Percentiles rank a stretch among this genome's conserved stretches.
Conservation (phyloP, 2,329 filamentous ascomycete genomes). For the Raffaelea ambrosiae region DNA sequence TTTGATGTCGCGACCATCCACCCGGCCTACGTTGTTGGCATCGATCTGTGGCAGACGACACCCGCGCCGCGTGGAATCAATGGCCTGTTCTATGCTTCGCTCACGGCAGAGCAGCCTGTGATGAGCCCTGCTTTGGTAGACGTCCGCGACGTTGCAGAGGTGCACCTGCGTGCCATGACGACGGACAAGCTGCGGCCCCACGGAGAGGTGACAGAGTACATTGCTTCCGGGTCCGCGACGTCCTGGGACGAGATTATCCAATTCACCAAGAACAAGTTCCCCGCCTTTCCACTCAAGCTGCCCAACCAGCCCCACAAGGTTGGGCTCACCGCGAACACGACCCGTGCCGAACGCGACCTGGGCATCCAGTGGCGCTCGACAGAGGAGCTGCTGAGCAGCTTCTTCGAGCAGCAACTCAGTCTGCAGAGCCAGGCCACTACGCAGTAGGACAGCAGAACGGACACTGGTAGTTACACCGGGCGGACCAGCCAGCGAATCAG, state of each 20-base stretch:
- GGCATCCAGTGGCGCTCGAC: background rate
- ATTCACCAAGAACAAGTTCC: background rate
- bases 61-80: conserved; percentile 2
- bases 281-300: background rate
- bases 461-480: too few relatives aligned
- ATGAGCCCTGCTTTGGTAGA: background rate
- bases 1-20: conserved; percentile 8
- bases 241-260: background rate
- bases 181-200: background rate
- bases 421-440: background rate
- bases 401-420: background rate
- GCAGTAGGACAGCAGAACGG: too few relatives aligned
- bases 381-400: background rate
- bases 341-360: background rate
- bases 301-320: background rate
- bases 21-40: conserved; percentile 9
- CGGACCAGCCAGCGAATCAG: too few relatives aligned
- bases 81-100: background rate
- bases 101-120: background rate
- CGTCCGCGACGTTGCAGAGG: background rate
- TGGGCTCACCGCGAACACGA: background rate
- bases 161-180: background rate
- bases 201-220: background rate
- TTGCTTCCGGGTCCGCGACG: background rate
- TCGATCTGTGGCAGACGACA: conserved; percentile 1